Conservation (phyloP, 495 filamentous ascomycete species). For the Aspergillus biplanus region DNA sequence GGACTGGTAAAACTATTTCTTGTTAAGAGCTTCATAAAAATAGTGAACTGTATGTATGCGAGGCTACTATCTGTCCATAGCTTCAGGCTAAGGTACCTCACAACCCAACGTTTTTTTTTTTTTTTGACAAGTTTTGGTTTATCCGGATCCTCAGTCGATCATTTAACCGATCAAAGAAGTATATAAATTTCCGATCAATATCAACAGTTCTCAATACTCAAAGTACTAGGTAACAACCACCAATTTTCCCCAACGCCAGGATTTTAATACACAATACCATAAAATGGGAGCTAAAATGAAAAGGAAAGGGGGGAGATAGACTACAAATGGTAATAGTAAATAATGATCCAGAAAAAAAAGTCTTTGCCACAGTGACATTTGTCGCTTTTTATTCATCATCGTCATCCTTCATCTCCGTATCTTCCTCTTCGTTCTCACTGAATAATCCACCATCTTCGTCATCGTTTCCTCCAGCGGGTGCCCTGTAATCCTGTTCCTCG, state of each 20-base stretch:
- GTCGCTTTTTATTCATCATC: conserved; percentile 10
- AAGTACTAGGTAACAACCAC: neutral
- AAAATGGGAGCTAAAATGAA: neutral
- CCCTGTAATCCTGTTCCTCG: conserved; percentile 35
- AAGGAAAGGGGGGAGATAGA: conserved; percentile 3
- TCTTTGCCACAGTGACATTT: neutral
- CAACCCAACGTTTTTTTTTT: no score
- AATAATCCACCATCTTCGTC: conserved; percentile 27
- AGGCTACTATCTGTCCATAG: no score
- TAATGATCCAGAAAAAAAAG: neutral
- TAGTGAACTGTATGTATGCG: no score
- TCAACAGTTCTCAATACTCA: neutral
- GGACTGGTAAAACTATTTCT: no score
- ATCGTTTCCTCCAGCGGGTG: conserved; percentile 17
- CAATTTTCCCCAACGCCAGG: conserved; percentile 3
- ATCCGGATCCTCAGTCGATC: neutral
- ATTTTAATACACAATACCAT: conserved; percentile 9
- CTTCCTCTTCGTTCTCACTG: conserved; percentile 27
- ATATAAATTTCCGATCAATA: no score
- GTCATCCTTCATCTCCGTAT: conserved; percentile 31
- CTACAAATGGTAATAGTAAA: conserved; percentile 10
- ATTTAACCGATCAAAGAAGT: neutral
- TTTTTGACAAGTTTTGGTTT: no score
- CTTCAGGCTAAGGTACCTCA: no score
- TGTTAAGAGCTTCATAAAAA: no score